Conservation (phyloP, 768 basidiomycete species). For the Rhodotorula kratochvilovae region DNA sequence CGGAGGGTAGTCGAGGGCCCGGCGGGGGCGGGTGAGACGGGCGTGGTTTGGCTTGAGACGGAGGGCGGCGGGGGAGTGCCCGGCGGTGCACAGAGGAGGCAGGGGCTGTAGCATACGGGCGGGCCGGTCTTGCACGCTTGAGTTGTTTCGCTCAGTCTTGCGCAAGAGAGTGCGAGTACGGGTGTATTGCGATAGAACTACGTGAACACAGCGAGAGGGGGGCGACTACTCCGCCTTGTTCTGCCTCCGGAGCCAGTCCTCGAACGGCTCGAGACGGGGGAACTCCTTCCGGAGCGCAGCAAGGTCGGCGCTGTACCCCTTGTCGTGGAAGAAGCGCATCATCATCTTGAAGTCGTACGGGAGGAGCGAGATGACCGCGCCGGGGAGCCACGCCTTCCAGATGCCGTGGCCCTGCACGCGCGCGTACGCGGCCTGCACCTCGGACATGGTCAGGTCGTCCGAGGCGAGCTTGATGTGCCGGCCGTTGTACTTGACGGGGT, state of each 20-base stretch:
- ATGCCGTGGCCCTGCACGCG: conserved; percentile 23
- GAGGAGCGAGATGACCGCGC: not conserved
- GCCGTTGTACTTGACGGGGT: conserved; percentile 28
- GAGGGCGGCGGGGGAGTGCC: not conserved
- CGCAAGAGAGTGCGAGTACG: too few relatives aligned
- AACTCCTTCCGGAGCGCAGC: conserved; percentile 33
- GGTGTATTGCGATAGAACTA: not conserved
- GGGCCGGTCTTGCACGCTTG: too few relatives aligned
- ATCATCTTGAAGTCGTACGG: conserved; percentile 17
- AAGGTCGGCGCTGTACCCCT: conserved; percentile 34
- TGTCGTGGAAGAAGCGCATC: conserved; percentile 33
- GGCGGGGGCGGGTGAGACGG: not conserved
- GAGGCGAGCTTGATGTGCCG: conserved; percentile 35
- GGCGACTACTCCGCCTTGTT: not conserved
- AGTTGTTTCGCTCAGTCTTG: too few relatives aligned
- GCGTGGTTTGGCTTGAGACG: not conserved
- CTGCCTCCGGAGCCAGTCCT: conserved; percentile 36
- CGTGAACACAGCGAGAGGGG: too few relatives aligned
- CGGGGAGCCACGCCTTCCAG: conserved; percentile 29
- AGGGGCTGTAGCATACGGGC: too few relatives aligned
- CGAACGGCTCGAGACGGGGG: conserved; percentile 34
- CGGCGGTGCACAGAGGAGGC: too few relatives aligned
- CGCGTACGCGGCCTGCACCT: conserved; percentile 21
- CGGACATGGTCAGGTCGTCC: conserved; percentile 34
- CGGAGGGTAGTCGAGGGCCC: not conserved